These are phyloP conservation scores for Iris pallida DNA, from an alignment of 116 monocot genomes.

Conservation along the genomic window DNA sequence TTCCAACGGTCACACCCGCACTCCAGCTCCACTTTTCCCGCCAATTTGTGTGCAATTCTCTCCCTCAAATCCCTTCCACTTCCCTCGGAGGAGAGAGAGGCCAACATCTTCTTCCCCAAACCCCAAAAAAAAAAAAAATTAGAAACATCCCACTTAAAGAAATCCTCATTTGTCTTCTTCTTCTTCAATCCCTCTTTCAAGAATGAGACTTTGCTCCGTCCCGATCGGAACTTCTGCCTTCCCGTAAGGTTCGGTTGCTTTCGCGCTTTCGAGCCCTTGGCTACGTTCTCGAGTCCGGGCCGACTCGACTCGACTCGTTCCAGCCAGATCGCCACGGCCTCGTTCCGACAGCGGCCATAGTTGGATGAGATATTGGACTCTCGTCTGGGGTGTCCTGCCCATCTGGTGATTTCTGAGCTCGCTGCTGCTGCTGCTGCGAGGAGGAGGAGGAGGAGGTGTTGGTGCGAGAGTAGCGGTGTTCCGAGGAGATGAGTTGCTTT, in stretches of 20 bases:
- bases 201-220: not conserved
- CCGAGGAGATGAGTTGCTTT: conserved; percentile 6
- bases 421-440: not conserved
- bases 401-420: conserved; percentile 1
- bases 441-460: not conserved
- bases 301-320: too few relatives aligned
- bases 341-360: not conserved
- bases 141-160: not conserved
- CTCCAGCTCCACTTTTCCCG: not conserved
- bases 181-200: not conserved
- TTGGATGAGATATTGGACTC: conserved; percentile 5
- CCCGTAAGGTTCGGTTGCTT: not conserved
- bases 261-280: not conserved
- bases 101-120: too few relatives aligned
- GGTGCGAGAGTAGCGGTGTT: not conserved
- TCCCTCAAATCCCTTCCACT: conserved; percentile 9
- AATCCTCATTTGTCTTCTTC: not conserved
- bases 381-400: conserved; percentile 2
- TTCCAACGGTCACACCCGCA: not conserved
- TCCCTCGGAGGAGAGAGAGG: not conserved
- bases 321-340: too few relatives aligned
- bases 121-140: not conserved
- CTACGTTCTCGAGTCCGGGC: not conserved
- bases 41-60: conserved; percentile 13
- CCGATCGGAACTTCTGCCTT: conserved; percentile 7